phyloP scores from a whole-genome alignment of 768 basidiomycete species.

The Pisolithus sp. region DNA sequence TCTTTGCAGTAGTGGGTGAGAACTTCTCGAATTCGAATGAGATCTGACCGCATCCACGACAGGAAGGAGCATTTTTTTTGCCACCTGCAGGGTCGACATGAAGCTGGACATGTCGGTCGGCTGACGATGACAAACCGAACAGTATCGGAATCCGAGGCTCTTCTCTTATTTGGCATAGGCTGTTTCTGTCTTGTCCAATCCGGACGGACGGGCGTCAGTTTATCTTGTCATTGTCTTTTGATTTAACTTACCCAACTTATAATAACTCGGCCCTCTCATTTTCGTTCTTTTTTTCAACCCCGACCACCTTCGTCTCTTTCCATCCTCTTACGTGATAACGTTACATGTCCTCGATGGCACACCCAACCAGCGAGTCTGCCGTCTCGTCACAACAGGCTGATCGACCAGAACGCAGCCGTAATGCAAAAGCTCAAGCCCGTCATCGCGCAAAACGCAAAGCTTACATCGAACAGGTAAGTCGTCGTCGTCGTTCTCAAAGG shows the following conservation, averaged over 20 bases:
- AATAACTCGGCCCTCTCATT: constrained; percentile 26
- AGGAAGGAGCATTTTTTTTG: constrained; percentile 11
- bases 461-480: constrained; percentile 78
- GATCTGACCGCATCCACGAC: constrained; percentile 18
- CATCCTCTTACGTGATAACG: constrained; percentile 34
- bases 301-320: constrained; percentile 39
- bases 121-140: constrained; percentile 35
- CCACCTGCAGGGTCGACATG: constrained; percentile 29
- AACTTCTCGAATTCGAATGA: constrained; percentile 28
- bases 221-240: background rate
- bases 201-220: constrained; percentile 20
- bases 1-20: background rate
- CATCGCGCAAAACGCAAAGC: constrained; percentile 91
- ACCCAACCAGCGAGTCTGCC: constrained; percentile 38
- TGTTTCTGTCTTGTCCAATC: background rate
- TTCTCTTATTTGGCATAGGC: constrained; percentile 20
- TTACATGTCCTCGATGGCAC: constrained; percentile 55
- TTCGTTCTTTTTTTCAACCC: constrained; percentile 38
- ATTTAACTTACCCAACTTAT: constrained; percentile 21
- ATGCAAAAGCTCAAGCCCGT: constrained; percentile 82
- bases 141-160: constrained; percentile 39
- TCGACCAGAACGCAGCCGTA: constrained; percentile 79
- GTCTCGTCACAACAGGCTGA: constrained; percentile 39
- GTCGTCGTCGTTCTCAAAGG: background rate
- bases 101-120: constrained; percentile 27